Conservation (phyloP, 768 basidiomycete genomes). For the Kwoniella sp. region DNA sequence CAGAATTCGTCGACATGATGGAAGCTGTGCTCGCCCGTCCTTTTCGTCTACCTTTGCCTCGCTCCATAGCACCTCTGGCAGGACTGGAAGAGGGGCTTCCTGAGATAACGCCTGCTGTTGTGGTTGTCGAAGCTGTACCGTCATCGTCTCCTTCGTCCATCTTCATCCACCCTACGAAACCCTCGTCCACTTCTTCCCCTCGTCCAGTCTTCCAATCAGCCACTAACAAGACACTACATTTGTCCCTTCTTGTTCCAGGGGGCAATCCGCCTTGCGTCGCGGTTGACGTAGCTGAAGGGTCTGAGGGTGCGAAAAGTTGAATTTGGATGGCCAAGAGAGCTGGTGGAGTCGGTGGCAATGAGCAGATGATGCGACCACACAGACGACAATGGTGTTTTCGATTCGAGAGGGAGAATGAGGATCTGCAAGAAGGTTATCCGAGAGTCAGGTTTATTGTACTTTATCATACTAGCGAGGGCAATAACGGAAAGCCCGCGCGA, state of each 20-base stretch:
- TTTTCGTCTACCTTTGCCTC: slow-evolving; percentile 62
- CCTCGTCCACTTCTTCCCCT: slow-evolving; percentile 74
- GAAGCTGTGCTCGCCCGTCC: slow-evolving; percentile 57
- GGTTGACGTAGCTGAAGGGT: slow-evolving; percentile 19
- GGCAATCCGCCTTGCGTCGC: slow-evolving; percentile 33
- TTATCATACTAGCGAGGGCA: no score
- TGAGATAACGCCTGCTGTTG: background rate
- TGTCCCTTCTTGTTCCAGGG: slow-evolving; percentile 49
- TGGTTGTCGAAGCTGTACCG: background rate
- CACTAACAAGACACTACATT: slow-evolving; percentile 58
- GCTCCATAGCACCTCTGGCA: background rate
- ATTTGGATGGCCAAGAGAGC: slow-evolving; percentile 45
- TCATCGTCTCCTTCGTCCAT: slow-evolving; percentile 56
- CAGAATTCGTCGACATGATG: background rate
- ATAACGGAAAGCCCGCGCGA: no score
- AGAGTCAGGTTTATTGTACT: background rate
- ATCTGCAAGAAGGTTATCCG: slow-evolving; percentile 56
- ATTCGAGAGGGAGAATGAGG: slow-evolving; percentile 83
- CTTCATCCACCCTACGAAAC: slow-evolving; percentile 56
- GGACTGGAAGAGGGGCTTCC: background rate
- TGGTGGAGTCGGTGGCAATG: slow-evolving; percentile 70
- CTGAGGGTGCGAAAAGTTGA: slow-evolving; percentile 58
- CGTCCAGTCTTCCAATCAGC: slow-evolving; percentile 75
- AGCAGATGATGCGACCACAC: slow-evolving; percentile 88
- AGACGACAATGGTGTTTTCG: slow-evolving; percentile 95